Conservation (phyloP, 371 early-diverging fungal genomes). For the Paraphysoderma sedebokerense region DNA sequence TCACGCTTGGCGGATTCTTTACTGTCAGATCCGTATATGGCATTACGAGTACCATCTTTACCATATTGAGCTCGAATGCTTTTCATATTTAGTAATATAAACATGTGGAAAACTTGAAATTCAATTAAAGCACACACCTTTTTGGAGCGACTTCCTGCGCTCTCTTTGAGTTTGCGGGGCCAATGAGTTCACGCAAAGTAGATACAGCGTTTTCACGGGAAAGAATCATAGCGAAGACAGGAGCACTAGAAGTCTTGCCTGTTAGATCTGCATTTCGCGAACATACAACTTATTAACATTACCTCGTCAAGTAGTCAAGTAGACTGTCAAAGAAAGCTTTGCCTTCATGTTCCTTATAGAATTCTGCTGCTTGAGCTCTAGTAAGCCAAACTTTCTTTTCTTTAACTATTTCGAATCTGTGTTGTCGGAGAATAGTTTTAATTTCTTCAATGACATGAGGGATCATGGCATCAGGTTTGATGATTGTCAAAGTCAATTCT, state of each 20-base stretch:
- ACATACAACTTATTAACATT: conserved; percentile 1
- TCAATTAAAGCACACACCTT: too few species aligned
- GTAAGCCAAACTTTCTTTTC: conserved; percentile 30
- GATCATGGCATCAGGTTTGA: conserved; percentile 35
- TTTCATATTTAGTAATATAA: too few species aligned
- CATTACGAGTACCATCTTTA: conserved; percentile 41
- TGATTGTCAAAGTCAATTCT: conserved; percentile 22
- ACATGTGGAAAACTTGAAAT: too few species aligned
- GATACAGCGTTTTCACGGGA: not conserved
- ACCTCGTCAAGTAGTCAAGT: conserved; percentile 54
- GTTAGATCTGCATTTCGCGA: too few species aligned
- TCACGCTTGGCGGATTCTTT: conserved; percentile 43
- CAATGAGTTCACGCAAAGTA: not conserved
- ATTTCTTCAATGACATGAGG: conserved; percentile 20
- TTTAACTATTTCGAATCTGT: conserved; percentile 18
- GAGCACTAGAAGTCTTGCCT: too few species aligned
- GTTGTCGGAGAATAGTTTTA: conserved; percentile 12
- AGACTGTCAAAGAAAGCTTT: conserved; percentile 45
- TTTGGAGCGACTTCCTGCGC: not conserved
- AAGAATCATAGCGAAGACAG: not conserved
- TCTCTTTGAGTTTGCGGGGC: not conserved
- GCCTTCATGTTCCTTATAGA: conserved; percentile 44
- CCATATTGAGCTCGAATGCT: conserved; percentile 45
- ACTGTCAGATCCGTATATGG: conserved; percentile 56
- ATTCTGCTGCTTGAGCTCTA: conserved; percentile 32